Evolutionary conservation across 2,329 filamentous ascomycete species (phyloP).

Genomic region (Sarocladium oryzae): DNA sequence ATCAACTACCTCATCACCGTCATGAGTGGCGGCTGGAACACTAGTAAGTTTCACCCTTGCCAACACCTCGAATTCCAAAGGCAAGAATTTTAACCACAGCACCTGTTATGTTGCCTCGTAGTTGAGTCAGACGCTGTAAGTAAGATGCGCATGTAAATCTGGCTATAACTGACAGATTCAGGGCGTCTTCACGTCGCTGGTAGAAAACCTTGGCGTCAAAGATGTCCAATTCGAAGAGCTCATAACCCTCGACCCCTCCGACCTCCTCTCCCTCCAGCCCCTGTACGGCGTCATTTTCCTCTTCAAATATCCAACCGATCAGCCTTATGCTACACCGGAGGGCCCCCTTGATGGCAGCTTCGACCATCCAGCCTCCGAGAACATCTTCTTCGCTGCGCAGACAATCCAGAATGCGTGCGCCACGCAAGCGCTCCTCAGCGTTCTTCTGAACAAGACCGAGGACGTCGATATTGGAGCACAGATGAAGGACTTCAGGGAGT

Average conservation of each 20-base stretch:
- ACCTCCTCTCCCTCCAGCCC: constrained; percentile 63
- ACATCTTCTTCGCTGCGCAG: constrained; percentile 82
- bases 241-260: constrained; percentile 74
- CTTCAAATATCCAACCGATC: constrained; percentile 87
- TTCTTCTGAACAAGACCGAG: constrained; percentile 77
- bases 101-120: constrained; percentile 22
- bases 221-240: constrained; percentile 97
- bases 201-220: constrained; percentile 84
- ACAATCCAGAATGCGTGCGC: constrained; percentile 99
- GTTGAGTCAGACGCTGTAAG: constrained; percentile 91
- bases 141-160: constrained; percentile 17
- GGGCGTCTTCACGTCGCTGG: constrained; percentile 96
- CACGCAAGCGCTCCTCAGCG: constrained; percentile 87
- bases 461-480: constrained; percentile 65
- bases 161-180: constrained; percentile 20
- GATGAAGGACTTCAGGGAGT: constrained; percentile 76
- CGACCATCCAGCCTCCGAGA: constrained; percentile 66
- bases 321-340: constrained; percentile 45
- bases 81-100: no score
- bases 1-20: constrained; percentile 3
- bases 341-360: constrained; percentile 75
- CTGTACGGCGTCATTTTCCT: constrained; percentile 97
- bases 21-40: constrained; percentile 89
- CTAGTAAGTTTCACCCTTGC: constrained; percentile 60
- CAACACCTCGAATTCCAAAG: no score